Evolutionary conservation across 176 grass and related monocot species (phyloP).

Genomic region (sorghum (Sorghum bicolor)): DNA sequence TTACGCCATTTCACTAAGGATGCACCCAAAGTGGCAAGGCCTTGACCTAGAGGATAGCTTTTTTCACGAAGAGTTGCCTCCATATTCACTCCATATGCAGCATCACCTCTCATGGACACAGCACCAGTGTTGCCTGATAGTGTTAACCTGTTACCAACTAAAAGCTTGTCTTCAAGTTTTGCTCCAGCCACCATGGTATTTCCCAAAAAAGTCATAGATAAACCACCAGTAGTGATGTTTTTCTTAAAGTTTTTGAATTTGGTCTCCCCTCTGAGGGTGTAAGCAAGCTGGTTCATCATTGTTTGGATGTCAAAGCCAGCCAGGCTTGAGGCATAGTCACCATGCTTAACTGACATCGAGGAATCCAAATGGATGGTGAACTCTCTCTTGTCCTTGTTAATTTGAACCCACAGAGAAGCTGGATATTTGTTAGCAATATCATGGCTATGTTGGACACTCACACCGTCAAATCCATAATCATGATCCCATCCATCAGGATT

Average conservation of each 20-base stretch:
- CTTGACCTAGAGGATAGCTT: conserved; percentile 51
- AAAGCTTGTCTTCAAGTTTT: conserved; percentile 69
- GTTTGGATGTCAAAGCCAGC: conserved; percentile 75
- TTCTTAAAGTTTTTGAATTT: conserved; percentile 68
- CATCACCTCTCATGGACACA: conserved; percentile 50
- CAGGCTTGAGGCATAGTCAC: conserved; percentile 59
- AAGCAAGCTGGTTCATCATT: conserved; percentile 55
- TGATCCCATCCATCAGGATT: conserved; percentile 91
- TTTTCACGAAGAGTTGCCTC: conserved; percentile 54
- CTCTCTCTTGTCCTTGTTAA: conserved; percentile 91
- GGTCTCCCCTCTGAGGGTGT: conserved; percentile 71
- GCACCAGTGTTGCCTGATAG: conserved; percentile 58
- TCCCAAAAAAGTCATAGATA: conserved; percentile 76
- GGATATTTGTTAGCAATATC: conserved; percentile 50
- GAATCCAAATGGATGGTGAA: conserved; percentile 82
- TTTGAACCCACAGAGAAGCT: conserved; percentile 57
- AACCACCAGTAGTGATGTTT: conserved; percentile 60
- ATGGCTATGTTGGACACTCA: conserved; percentile 61
- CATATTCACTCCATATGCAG: conserved; percentile 61
- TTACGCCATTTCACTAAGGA: conserved; percentile 65
- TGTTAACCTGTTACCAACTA: conserved; percentile 53
- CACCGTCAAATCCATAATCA: conserved; percentile 83
- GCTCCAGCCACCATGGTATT: conserved; percentile 61
- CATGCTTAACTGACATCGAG: conserved; percentile 72
- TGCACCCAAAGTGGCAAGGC: conserved; percentile 57